These are phyloP conservation scores for Fraxinus anomala DNA, from an alignment of 257 asterid genomes.

Conservation along the genomic window DNA sequence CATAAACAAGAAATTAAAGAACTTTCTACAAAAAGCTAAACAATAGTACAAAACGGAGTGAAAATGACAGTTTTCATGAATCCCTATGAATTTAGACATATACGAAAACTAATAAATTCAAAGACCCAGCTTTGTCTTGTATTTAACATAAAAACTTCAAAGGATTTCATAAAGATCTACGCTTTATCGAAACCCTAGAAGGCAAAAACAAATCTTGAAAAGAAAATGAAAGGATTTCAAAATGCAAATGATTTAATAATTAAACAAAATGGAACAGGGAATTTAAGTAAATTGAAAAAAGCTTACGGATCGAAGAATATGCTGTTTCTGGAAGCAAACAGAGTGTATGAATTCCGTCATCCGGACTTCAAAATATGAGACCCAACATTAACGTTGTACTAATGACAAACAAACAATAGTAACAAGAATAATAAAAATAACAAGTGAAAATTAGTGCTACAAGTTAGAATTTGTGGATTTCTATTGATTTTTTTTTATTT, in stretches of 20 bases:
- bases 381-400: slow-evolving; percentile 24
- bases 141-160: slow-evolving; percentile 31
- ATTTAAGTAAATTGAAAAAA: slow-evolving; percentile 26
- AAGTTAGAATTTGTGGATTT: too few relatives aligned
- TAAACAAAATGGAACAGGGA: slow-evolving; percentile 28
- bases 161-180: slow-evolving; percentile 29
- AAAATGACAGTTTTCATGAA: slow-evolving; percentile 30
- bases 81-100: slow-evolving; percentile 26
- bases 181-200: slow-evolving; percentile 53
- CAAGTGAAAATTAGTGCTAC: neutral
- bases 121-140: slow-evolving; percentile 26
- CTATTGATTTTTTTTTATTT: neutral
- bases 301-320: slow-evolving; percentile 54
- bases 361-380: slow-evolving; percentile 31
- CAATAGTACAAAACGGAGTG: neutral
- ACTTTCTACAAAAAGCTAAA: slow-evolving; percentile 3
- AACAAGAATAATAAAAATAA: too few relatives aligned
- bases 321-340: slow-evolving; percentile 29
- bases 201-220: slow-evolving; percentile 19
- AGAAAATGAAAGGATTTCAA: neutral
- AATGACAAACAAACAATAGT: neutral
- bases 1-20: slow-evolving; percentile 12
- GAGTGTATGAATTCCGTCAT: slow-evolving; percentile 45
- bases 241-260: slow-evolving; percentile 34
- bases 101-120: slow-evolving; percentile 13